Evolutionary conservation across 2,329 filamentous ascomycete species (phyloP), one percentile per base, ranked within the genome.

Genomic region (Colletotrichum australisinense): DNA sequence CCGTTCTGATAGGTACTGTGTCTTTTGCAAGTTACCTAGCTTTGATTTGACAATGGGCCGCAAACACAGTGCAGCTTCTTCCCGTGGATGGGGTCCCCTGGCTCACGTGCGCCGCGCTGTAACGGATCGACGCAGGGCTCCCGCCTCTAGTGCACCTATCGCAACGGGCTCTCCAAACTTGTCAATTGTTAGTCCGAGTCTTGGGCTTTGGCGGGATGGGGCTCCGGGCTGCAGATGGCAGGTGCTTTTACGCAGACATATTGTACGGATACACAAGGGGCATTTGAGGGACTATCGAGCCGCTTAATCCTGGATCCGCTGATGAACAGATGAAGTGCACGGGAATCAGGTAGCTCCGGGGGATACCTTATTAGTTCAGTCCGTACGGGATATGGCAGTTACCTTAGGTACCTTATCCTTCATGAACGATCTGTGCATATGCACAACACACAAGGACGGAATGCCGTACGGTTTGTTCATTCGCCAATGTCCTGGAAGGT

Each of bases 81-180:
- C 35, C n/a, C 38, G 42, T 19, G 9, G 35, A 64, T 65, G 67
- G 67, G 60, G 14, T 14, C 35, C 56, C 67, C 70, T 42, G 53
- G 53, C 66, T 69, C 58, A 64, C 59, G 66, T 73, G 66, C 66
- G 58, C 42, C 3, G 26, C n/a, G 66, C 66, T 69, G 70, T 60
- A 64, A 73, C 70, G 55, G 70, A 73, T 73, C 70, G 70, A 60
- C 70, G 66, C 70, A 73, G 58, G 70, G 70, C 70, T 64, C 42
- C 26, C 46, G 70, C 28, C 59, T 69, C 42, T 69, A 30, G 12
- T 14, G 60, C 12, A 35, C 38, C 16, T 46, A 3, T 35, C 46
- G 42, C 42, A 22, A 49, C 42, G 19, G 42, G 42, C 14, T 38
- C 58, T 42, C 35, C 58, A 5, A 60, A 46, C 58, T 58, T n/a